phyloP scores from a whole-genome alignment of 805 yeast genomes.

The Kluyveromyces aestuarii region DNA sequence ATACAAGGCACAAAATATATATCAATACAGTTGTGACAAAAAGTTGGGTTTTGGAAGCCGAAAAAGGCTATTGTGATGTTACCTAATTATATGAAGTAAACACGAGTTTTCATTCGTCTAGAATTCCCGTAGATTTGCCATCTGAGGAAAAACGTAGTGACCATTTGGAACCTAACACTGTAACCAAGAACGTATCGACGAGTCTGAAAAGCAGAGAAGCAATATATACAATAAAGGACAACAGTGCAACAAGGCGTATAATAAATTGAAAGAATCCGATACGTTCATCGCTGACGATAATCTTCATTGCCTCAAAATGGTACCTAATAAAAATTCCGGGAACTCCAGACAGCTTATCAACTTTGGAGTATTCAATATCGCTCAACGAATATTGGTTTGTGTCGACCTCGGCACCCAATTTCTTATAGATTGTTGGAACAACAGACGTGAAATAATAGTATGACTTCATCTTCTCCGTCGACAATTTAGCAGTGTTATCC shows the following conservation, averaged over 20 bases:
- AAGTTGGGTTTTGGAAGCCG: no score
- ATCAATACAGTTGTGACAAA: no score
- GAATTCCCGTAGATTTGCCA: slow-evolving; percentile 17
- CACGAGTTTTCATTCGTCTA: slow-evolving; percentile 8
- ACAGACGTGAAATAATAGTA: slow-evolving; percentile 66
- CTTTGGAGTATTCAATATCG: slow-evolving; percentile 33
- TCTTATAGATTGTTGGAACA: slow-evolving; percentile 72
- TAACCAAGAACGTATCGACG: slow-evolving; percentile 44
- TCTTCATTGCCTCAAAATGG: slow-evolving; percentile 79
- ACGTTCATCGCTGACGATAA: slow-evolving; percentile 61
- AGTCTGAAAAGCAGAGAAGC: slow-evolving; percentile 57
- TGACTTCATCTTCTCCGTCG: slow-evolving; percentile 39
- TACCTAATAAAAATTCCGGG: slow-evolving; percentile 83
- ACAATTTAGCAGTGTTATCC: slow-evolving; percentile 57
- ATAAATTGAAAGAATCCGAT: slow-evolving; percentile 71
- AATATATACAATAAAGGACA: slow-evolving; percentile 70
- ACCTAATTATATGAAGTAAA: no score
- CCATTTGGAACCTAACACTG: slow-evolving; percentile 51
- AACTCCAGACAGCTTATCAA: slow-evolving; percentile 21
- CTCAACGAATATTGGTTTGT: slow-evolving; percentile 82
- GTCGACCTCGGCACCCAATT: slow-evolving; percentile 60
- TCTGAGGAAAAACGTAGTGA: slow-evolving; percentile 26
- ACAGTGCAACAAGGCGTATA: slow-evolving; percentile 66
- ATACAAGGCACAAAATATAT: not conserved
- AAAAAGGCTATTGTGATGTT: no score